Percentiles rank a stretch among this genome's conserved stretches.
Evolutionary conservation across 371 early-diverging fungal species (phyloP).

Genomic region (Smittium mucronatum): DNA sequence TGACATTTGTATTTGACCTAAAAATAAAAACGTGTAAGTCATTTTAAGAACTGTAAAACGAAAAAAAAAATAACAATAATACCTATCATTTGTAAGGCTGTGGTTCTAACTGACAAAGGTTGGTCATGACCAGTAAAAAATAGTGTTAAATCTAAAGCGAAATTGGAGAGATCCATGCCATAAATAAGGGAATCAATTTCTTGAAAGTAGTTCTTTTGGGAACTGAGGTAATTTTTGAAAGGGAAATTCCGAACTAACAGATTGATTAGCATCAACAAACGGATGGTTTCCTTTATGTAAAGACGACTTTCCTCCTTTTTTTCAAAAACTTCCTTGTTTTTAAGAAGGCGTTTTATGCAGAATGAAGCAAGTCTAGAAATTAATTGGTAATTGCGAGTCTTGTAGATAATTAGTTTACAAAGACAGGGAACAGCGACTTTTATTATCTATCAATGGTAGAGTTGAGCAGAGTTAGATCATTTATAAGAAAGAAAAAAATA

Average conservation of each 20-base stretch:
- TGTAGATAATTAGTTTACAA: slow-evolving; percentile 45
- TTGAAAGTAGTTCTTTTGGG: slow-evolving; percentile 27
- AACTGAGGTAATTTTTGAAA: slow-evolving; percentile 46
- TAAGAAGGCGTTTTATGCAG: slow-evolving; percentile 34
- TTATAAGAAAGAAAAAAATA: not conserved
- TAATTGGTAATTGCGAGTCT: slow-evolving; percentile 47
- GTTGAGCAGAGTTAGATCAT: not conserved
- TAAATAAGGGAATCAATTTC: slow-evolving; percentile 26
- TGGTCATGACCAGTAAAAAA: slow-evolving; percentile 17
- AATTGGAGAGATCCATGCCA: slow-evolving; percentile 12
- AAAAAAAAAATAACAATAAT: not conserved
- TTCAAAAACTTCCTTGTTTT: slow-evolving; percentile 22
- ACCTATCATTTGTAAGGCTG: slow-evolving; percentile 23
- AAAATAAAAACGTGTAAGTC: not conserved
- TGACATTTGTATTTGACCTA: slow-evolving; percentile 55
- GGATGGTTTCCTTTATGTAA: slow-evolving; percentile 34
- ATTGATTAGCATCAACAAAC: slow-evolving; percentile 51
- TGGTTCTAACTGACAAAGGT: slow-evolving; percentile 20
- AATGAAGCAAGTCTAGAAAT: slow-evolving; percentile 51
- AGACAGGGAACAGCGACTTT: slow-evolving; percentile 57
- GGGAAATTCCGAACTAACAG: slow-evolving; percentile 59
- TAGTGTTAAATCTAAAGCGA: slow-evolving; percentile 18
- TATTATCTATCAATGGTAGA: slow-evolving; percentile 29
- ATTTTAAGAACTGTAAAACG: not conserved
- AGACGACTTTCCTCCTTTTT: slow-evolving; percentile 15